A percentile compares a stretch with the other conserved stretches of the same genome.
Conservation (phyloP, 257 asterid species). For the Pogostemon cablin region DNA sequence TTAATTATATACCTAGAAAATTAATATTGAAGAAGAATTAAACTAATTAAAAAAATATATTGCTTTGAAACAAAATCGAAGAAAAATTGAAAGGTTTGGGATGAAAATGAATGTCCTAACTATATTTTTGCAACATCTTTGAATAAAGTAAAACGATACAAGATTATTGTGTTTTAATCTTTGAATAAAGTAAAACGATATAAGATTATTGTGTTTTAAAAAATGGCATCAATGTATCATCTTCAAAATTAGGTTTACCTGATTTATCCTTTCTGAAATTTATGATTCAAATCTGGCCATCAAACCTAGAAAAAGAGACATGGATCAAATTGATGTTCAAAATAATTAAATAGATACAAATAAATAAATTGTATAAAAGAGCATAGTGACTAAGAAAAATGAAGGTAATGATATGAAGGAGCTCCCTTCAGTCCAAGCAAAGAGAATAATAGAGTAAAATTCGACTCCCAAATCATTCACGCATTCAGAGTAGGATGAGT, state of each 20-base stretch:
- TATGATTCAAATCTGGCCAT: neutral
- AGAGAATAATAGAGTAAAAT: conserved; percentile 58
- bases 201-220: too few species aligned
- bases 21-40: too few species aligned
- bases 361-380: neutral
- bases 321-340: neutral
- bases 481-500: conserved; percentile 48
- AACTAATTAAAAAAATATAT: too few species aligned
- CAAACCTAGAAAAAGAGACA: neutral
- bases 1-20: too few species aligned
- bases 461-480: conserved; percentile 82
- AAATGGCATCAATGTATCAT: neutral
- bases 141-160: too few species aligned
- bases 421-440: conserved; percentile 97
- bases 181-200: too few species aligned
- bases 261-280: neutral
- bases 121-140: too few species aligned
- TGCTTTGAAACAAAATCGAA: too few species aligned
- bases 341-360: neutral
- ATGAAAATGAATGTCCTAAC: too few species aligned
- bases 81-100: too few species aligned
- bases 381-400: neutral
- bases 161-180: too few species aligned
- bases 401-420: conserved; percentile 44
- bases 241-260: neutral